Evolutionary conservation across 805 yeast genomes (phyloP).

Genomic region (Sugiyamaella qingdaonensis): DNA sequence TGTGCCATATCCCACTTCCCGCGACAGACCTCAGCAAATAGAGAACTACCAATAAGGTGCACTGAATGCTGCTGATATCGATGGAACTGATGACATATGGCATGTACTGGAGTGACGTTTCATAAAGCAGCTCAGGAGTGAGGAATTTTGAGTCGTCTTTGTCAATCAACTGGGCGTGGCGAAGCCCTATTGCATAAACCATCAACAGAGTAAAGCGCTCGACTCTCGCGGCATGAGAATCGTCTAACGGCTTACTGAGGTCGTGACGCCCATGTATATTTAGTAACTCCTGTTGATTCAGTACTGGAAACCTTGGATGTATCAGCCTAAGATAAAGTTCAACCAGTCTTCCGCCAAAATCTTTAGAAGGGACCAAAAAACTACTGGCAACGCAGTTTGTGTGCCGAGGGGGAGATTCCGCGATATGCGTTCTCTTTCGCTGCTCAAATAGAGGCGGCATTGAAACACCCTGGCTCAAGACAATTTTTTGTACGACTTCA

Average conservation of each 20-base stretch:
- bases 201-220: slow-evolving; percentile 8
- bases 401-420: background rate
- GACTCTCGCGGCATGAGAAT: background rate
- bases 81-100: slow-evolving; percentile 3
- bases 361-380: background rate
- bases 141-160: slow-evolving; percentile 6
- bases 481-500: slow-evolving; percentile 7
- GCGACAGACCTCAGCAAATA: slow-evolving; percentile 30
- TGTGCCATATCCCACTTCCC: slow-evolving; percentile 85
- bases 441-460: slow-evolving; percentile 4
- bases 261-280: background rate
- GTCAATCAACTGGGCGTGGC: slow-evolving; percentile 8
- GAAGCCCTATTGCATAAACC: slow-evolving; percentile 13
- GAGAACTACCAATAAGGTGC: slow-evolving; percentile 6
- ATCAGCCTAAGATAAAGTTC: slow-evolving; percentile 6
- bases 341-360: slow-evolving; percentile 4
- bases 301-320: slow-evolving; percentile 8
- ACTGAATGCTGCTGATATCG: slow-evolving; percentile 8
- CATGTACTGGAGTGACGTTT: slow-evolving; percentile 7
- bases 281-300: slow-evolving; percentile 4
- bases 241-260: background rate
- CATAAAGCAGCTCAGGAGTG: slow-evolving; percentile 10
- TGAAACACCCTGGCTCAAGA: slow-evolving; percentile 7
- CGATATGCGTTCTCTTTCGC: background rate
- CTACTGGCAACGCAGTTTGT: background rate